These are phyloP conservation scores for Thermoascus crustaceus DNA, from an alignment of 2,329 filamentous ascomycete genomes.

Conservation along the genomic window DNA sequence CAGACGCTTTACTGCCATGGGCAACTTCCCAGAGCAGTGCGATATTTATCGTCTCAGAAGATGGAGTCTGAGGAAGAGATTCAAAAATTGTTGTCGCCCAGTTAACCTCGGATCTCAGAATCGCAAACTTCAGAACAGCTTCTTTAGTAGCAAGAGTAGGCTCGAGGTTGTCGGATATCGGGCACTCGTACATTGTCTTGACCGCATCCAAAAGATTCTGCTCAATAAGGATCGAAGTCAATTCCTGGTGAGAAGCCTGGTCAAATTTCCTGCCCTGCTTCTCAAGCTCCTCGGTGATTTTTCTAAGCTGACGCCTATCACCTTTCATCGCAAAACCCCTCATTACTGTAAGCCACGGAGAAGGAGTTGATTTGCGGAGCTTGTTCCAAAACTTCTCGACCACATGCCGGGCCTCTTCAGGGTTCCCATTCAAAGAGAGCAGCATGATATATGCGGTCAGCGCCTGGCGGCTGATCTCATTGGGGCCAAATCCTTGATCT, in stretches of 20 bases:
- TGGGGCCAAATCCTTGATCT: conserved; percentile 35
- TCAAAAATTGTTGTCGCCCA: conserved; percentile 57
- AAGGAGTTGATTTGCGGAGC: conserved; percentile 20
- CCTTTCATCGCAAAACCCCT: conserved; percentile 54
- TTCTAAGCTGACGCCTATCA: conserved; percentile 51
- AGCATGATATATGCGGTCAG: conserved; percentile 42
- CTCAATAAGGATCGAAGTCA: conserved; percentile 57
- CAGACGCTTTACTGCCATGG: conserved; percentile 61
- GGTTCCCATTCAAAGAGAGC: conserved; percentile 48
- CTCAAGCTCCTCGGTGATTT: conserved; percentile 46
- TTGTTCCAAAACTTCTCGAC: conserved; percentile 35
- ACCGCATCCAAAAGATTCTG: conserved; percentile 52
- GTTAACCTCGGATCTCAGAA: conserved; percentile 49
- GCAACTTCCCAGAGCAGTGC: conserved; percentile 69
- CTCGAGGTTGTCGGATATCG: conserved; percentile 34
- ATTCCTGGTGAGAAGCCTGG: conserved; percentile 35
- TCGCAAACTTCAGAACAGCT: conserved; percentile 53
- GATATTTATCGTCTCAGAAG: conserved; percentile 59
- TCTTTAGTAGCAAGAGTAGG: conserved; percentile 43
- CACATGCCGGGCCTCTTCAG: conserved; percentile 45
- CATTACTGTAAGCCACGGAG: conserved; percentile 46
- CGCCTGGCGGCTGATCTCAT: conserved; percentile 27
- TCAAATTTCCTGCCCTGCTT: conserved; percentile 44
- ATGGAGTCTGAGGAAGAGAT: conserved; percentile 36
- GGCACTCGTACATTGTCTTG: conserved; percentile 58